phyloP scores from a whole-genome alignment of 306 rosid genomes.

The Luffa aegyptiaca region DNA sequence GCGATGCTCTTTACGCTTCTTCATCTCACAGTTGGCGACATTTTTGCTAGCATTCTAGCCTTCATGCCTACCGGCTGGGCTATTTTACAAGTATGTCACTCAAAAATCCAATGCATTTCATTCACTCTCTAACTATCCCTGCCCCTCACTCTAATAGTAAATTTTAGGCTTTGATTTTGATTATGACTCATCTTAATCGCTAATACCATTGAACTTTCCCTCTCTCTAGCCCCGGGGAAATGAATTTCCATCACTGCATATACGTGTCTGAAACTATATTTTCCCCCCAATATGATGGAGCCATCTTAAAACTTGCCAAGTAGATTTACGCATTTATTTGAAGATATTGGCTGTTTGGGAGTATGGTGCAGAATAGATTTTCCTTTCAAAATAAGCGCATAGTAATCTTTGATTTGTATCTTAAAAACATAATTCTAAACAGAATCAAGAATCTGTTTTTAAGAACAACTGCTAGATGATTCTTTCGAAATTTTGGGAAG shows the following conservation, averaged over 20 bases:
- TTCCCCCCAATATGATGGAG: too few relatives aligned
- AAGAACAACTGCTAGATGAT: not conserved
- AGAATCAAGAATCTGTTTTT: not conserved
- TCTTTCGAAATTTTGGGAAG: not conserved
- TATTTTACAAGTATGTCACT: slow-evolving; percentile 46
- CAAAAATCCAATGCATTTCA: not conserved
- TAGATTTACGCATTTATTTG: too few relatives aligned
- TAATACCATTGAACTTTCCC: too few relatives aligned
- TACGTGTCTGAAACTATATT: too few relatives aligned
- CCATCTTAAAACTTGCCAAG: too few relatives aligned
- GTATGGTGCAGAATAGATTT: too few relatives aligned
- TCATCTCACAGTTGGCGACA: slow-evolving; percentile 66
- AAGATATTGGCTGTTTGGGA: too few relatives aligned
- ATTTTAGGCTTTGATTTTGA: not conserved
- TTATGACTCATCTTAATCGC: too few relatives aligned
- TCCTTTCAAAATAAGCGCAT: too few relatives aligned
- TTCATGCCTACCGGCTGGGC: slow-evolving; percentile 97
- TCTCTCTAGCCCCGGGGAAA: too few relatives aligned
- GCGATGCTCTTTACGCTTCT: slow-evolving; percentile 53
- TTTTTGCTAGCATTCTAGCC: slow-evolving; percentile 75
- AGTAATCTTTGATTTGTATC: too few relatives aligned
- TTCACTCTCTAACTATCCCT: not conserved
- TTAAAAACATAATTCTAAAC: not conserved
- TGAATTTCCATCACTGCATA: too few relatives aligned
- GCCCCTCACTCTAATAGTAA: not conserved